Base-by-base conservation (phyloP, 129 eudicot genomes). In the Centaurea solstitialis region DNA sequence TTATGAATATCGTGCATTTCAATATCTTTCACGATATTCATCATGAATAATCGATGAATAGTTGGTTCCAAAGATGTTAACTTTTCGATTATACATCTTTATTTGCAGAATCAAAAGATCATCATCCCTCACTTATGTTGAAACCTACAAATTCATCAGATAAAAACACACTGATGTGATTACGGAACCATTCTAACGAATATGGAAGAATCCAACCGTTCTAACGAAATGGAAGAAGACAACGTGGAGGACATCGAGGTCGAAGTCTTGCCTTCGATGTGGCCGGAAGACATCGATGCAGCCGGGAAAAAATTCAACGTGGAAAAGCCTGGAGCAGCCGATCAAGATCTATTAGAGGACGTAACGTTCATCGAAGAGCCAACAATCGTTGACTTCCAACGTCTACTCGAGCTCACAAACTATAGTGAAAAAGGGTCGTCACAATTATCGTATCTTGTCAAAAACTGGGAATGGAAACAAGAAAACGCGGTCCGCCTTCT, bases 231-330 rank as follows among this genome's bases (percentile, higher is more conserved):
- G 86, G 89, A 87, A 84, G 79, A 75, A 61, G 86, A 82, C 13
- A 82, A 75, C 20, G 70, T 76, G n/a, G 91, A 83, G 76, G 89
- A 89, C 24, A 89, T 89, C 87, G 93, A 88, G 61, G 65, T 87
- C 57, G 92, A 88, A 70, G 89, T 83, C 88, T 89, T 88, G 53
- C 79, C 88, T 72, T 88, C 93, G 12, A 91, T 91, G 97, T 91
- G 96, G 96, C 96, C 93, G 0, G 93, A 91, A 73, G 91, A 89
- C 85, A 89, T 89, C 20, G 86, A 91, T 53, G 93, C 82, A 87
- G 93, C 84, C 2, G 91, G 97, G 17, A 89, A 88, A 62, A 89
- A 77, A 38, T 89, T 91, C 83, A 89, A 89, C 38, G 81, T 91
- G 12, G 93, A 91, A 67, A 90, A 50, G 38, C 93, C 91, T 38